Percentiles rank a stretch among this genome's conserved stretches.
These are phyloP conservation scores for Botrytis tulipae DNA, from an alignment of 2,329 filamentous ascomycete species.

Conservation along the genomic window DNA sequence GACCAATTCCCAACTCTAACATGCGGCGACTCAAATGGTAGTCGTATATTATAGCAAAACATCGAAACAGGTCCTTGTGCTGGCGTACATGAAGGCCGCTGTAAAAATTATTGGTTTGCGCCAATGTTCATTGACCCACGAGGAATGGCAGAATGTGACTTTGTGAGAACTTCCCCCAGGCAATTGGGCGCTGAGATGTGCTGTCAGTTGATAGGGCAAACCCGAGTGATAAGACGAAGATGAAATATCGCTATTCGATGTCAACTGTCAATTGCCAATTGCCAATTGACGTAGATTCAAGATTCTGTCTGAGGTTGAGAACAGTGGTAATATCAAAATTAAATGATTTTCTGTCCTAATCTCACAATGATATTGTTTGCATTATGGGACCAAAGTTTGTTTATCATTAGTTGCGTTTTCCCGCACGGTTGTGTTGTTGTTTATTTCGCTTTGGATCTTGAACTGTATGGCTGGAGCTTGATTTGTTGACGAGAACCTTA, in stretches of 20 bases:
- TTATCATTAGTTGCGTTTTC: conserved; percentile 1
- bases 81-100: conserved; percentile 12
- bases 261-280: neutral
- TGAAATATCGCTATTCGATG: neutral
- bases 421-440: conserved; percentile 19
- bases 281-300: neutral
- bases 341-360: neutral
- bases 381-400: conserved; percentile 7
- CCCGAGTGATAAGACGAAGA: neutral
- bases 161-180: neutral
- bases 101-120: neutral
- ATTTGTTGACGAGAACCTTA: conserved; percentile 10
- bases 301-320: neutral
- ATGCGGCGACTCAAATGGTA: conserved; percentile 19
- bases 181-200: conserved; percentile 13
- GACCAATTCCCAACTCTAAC: conserved; percentile 21
- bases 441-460: neutral
- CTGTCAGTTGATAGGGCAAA: conserved; percentile 20
- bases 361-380: conserved; percentile 19
- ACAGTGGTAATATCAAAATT: neutral
- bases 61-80: conserved; percentile 10
- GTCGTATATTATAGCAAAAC: conserved; percentile 12
- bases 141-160: neutral
- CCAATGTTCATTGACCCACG: neutral
- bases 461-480: neutral